Evolutionary conservation across 441 rosid genomes (phyloP).

Genomic region (Adansonia rubrostipa): DNA sequence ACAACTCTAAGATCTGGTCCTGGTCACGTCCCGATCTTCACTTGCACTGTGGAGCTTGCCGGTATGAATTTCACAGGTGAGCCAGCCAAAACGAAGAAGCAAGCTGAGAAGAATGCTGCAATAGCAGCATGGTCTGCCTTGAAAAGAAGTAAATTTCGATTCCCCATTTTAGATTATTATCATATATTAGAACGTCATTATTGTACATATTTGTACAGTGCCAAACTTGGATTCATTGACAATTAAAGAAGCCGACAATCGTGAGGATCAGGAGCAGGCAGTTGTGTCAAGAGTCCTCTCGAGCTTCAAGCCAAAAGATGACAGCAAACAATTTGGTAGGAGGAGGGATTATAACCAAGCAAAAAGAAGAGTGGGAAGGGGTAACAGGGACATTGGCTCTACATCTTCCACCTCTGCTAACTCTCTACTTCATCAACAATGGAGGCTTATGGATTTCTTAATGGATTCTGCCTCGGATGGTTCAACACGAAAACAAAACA

Average conservation of each 20-base stretch:
- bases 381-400: constrained; percentile 30
- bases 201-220: constrained; percentile 42
- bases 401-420: constrained; percentile 31
- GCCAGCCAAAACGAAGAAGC: constrained; percentile 76
- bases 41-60: constrained; percentile 72
- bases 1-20: constrained; percentile 83
- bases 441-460: constrained; percentile 54
- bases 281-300: constrained; percentile 62
- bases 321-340: constrained; percentile 35
- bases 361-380: constrained; percentile 48
- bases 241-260: constrained; percentile 38
- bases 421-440: constrained; percentile 36
- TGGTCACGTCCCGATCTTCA: constrained; percentile 71
- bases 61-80: constrained; percentile 73
- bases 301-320: constrained; percentile 52
- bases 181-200: background rate
- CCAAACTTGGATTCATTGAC: constrained; percentile 48
- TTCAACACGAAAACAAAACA: constrained; percentile 42
- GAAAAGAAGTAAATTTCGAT: constrained; percentile 45
- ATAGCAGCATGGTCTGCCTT: constrained; percentile 82
- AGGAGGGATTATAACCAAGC: constrained; percentile 48
- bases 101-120: constrained; percentile 89
- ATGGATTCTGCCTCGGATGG: constrained; percentile 28
- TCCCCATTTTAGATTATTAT: background rate
- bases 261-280: constrained; percentile 58